A percentile compares a stretch with the other conserved stretches of the same genome.
Conservation (phyloP, 2,329 filamentous ascomycete genomes). For the Tolypocladium ophioglossoides region DNA sequence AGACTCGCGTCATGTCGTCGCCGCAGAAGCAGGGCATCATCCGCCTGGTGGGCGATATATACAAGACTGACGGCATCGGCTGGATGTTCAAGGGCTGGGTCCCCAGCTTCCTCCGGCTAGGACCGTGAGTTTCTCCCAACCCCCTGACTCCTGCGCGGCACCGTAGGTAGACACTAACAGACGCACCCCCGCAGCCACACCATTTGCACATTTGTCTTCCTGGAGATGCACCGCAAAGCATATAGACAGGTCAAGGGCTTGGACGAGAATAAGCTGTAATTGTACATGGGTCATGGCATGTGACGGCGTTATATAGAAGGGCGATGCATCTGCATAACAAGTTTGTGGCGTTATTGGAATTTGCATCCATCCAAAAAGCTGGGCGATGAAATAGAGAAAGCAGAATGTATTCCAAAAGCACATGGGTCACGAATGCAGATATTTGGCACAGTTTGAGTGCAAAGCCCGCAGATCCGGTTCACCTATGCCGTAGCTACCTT, state of each 20-base stretch:
- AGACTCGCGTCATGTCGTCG: constrained; percentile 77
- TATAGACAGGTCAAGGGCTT: constrained; percentile 47
- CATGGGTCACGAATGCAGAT: neutral
- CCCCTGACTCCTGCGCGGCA: neutral
- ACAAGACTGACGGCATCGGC: constrained; percentile 56
- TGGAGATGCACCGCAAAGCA: constrained; percentile 76
- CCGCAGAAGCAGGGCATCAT: constrained; percentile 39
- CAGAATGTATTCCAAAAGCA: neutral
- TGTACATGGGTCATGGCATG: constrained; percentile 3
- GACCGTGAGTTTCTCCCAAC: constrained; percentile 38
- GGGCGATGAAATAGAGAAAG: neutral
- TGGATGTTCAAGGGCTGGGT: constrained; percentile 93
- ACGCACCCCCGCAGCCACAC: constrained; percentile 49
- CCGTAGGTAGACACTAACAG: constrained; percentile 7
- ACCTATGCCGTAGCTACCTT: neutral
- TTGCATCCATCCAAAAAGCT: neutral
- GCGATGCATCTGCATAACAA: constrained; percentile 2
- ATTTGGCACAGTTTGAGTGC: neutral
- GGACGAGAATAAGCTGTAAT: constrained; percentile 16
- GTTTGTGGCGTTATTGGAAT: neutral
- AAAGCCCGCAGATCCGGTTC: neutral
- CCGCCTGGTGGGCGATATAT: constrained; percentile 55
- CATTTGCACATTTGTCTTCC: constrained; percentile 74
- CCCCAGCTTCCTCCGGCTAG: constrained; percentile 58
- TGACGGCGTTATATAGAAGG: constrained; percentile 11